phyloP scores from a whole-genome alignment of 2,329 filamentous ascomycete species.

The Parascedosporium putredinis region DNA sequence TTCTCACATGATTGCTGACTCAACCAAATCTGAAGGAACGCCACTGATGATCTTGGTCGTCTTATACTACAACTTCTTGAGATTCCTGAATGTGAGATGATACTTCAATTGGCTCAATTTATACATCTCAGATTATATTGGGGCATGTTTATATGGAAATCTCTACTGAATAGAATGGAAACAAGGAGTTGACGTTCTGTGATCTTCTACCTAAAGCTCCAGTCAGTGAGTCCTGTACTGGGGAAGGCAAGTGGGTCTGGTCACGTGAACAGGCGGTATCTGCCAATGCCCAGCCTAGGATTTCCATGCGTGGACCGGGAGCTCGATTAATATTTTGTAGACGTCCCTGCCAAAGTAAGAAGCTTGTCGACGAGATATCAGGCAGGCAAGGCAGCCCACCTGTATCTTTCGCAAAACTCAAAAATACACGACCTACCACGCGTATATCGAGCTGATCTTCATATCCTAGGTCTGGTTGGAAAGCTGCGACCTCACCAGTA shows the following conservation, averaged over 20 bases:
- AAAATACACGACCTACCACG: conserved; percentile 1
- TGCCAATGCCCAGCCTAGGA: too few relatives aligned
- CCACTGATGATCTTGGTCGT: too few relatives aligned
- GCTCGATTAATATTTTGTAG: conserved; percentile 3
- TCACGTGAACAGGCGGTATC: neutral
- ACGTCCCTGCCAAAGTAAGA: neutral
- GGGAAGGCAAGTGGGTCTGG: neutral
- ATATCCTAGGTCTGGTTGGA: neutral
- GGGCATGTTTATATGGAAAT: too few relatives aligned
- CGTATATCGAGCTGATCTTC: neutral
- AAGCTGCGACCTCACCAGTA: neutral
- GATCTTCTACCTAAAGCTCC: too few relatives aligned
- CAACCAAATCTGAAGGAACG: too few relatives aligned
- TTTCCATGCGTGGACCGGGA: neutral
- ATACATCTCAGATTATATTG: too few relatives aligned
- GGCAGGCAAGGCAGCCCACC: conserved; percentile 1
- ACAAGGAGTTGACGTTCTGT: too few relatives aligned
- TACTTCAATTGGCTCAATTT: too few relatives aligned
- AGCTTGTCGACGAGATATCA: neutral
- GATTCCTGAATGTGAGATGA: too few relatives aligned
- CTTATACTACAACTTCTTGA: too few relatives aligned
- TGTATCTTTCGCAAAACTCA: neutral
- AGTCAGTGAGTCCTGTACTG: neutral
- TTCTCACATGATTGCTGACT: conserved; percentile 4
- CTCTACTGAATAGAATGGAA: too few relatives aligned